Base-by-base conservation (phyloP, 305 asterid genomes). In the Fraxinus xanthoxyloides region DNA sequence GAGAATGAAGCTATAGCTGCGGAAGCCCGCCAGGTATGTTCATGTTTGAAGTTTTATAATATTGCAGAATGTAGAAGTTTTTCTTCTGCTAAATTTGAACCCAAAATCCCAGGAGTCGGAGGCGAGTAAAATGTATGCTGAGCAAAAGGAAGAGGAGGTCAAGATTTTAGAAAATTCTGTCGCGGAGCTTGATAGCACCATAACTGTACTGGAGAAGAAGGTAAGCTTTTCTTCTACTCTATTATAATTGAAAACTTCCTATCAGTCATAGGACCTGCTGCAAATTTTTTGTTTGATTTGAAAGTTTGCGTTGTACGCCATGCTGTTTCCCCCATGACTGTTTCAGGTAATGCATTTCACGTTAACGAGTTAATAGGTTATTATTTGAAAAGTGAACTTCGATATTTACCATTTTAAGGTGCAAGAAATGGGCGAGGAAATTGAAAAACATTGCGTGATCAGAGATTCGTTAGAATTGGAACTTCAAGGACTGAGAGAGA, bases 91-190 rank as follows among this genome's bases (percentile, higher is more conserved):
- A 54, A 85, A 87, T 34, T 81, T 82, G 54, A 79, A 72, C 54
- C 85, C 56, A 69, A 65, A 34, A 82, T 69, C 85, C 28, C 84
- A 95, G 98, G 97, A 87, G 81, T 90, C 97, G 69, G 95, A 91
- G 87, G 89, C 89, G 65, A 88, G 92, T 87, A 95, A 91, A 89
- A 51, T 86, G 80, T 91, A 91, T 82, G 98, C 98, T 65, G 98
- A 92, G 87, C 90, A 91, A 80, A 95, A 95, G 91, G 98, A 95
- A 88, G 98, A 90, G 88, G 98, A 95, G 91, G 97, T 95, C 72
- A 90, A 86, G 89, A 92, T 95, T 87, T 87, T 95, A 85, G 98
- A 93, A 81, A 90, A 72, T 75, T 93, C 97, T 6, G 91, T 95
- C 48, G 95, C 93, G 91, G 98, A 93, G 92, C 98, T 95, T 77